Conservation (phyloP, 2,329 filamentous ascomycete genomes). For the Sarocladium oryzae region DNA sequence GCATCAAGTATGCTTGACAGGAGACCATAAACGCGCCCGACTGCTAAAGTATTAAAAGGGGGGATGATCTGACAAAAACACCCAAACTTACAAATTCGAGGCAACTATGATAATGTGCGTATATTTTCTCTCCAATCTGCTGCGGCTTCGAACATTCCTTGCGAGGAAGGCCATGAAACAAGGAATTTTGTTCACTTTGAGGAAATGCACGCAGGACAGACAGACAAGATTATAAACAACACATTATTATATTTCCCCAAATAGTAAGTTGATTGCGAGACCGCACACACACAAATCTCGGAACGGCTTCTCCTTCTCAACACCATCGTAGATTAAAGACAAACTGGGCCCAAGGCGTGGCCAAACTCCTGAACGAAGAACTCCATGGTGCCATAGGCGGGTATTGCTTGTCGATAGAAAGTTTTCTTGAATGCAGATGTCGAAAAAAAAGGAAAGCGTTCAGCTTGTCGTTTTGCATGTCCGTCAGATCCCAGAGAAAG, state of each 20-base stretch:
- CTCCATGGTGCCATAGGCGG: conserved; percentile 3
- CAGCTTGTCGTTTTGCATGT: conserved; percentile 5
- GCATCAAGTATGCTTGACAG: conserved; percentile 17
- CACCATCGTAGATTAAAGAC: background rate
- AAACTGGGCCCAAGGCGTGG: background rate
- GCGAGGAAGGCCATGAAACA: background rate
- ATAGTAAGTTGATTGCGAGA: conserved; percentile 6
- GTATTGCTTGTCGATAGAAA: background rate
- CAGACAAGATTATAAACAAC: background rate
- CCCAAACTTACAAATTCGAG: background rate
- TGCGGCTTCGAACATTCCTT: background rate
- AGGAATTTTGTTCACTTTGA: background rate
- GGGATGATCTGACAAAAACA: too few relatives aligned
- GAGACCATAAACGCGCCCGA: conserved; percentile 33
- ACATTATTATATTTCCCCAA: conserved; percentile 7
- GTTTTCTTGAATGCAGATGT: background rate
- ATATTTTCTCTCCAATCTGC: background rate
- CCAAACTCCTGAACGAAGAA: conserved; percentile 2
- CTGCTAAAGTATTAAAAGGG: too few relatives aligned
- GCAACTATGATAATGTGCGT: background rate
- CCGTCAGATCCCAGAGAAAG: conserved; percentile 4
- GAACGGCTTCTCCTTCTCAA: background rate
- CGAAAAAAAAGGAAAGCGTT: background rate
- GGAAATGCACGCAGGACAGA: background rate
- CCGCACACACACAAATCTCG: conserved; percentile 7